Evolutionary conservation across 1,284 basidiomycete genomes (phyloP), one percentile per base, ranked within the genome.

Genomic region (Agroathelia rolfsii): DNA sequence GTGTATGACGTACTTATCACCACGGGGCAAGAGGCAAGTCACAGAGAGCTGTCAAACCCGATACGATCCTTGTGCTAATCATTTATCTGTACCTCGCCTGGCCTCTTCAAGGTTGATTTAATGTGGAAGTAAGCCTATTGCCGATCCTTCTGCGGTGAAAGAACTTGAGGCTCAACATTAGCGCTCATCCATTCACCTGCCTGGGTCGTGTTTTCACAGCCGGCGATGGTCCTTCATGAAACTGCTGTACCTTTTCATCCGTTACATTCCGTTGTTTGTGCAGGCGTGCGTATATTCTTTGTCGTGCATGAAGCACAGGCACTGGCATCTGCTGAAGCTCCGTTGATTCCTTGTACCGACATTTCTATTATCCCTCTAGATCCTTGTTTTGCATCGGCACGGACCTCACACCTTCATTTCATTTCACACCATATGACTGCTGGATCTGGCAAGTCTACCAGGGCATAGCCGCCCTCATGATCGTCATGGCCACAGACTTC

Each of bases 71-170:
- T 5, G 12, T 15, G 5, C 11, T 49, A 37, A 37, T 45, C 42
- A 22, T 12, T 18, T 24, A 8, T 3, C 10, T 25, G 3, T 12
- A 16, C 17, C 32, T 34, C 12, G 21, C 14, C 17, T 13, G 23
- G 16, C 18, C 24, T 26, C 15, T 32, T 28, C 18, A 14, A 62
- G 60, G 50, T 62, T 24, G 48, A 51, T 30, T 44, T 55, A 24
- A 54, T 62, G 9, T 62, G 60, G 58, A 49, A 53, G 59, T 62
- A 38, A 41, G 58, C 50, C 10, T 7, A 14, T 21, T 26, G 11
- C n/a, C 16, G 15, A 18, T 19, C 9, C 17, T 15, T 18, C 11
- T 6, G 11, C 16, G 6, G 23, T 21, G 10, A 18, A 8, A 12
- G 12, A 10, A 8, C 30, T 17, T 17, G 7, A 22, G 22, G 28